These are phyloP conservation scores for Globisporangium emineosum DNA, from an alignment of 352 stramenopile species.

Conservation along the genomic window DNA sequence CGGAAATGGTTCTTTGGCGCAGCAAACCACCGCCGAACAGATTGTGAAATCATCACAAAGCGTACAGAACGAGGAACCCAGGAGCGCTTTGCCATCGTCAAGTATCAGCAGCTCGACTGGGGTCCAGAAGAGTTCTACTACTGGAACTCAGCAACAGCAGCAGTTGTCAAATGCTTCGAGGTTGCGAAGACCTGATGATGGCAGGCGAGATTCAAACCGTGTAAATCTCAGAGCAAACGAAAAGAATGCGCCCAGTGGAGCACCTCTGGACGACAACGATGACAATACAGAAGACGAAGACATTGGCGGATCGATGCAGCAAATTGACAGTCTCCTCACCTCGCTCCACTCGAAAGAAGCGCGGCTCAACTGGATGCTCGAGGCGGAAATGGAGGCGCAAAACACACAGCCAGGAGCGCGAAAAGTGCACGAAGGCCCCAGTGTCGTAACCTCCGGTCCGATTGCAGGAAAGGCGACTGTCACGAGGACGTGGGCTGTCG, in stretches of 20 bases:
- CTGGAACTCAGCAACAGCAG: neutral
- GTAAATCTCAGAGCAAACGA: neutral
- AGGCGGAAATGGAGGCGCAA: slow-evolving; percentile 74
- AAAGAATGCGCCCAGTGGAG: neutral
- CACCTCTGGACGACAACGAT: slow-evolving; percentile 4
- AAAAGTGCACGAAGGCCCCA: neutral
- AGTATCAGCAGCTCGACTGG: neutral
- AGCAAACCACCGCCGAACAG: slow-evolving; percentile 4
- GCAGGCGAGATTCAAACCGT: neutral
- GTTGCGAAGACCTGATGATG: neutral
- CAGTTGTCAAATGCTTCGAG: neutral
- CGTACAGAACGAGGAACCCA: neutral
- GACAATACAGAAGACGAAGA: slow-evolving; percentile 14
- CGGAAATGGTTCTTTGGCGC: neutral
- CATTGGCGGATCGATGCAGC: slow-evolving; percentile 20
- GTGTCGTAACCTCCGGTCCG: neutral
- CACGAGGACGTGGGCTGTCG: slow-evolving; percentile 55
- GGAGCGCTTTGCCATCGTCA: neutral
- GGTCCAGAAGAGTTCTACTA: neutral
- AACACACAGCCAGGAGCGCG: slow-evolving; percentile 24
- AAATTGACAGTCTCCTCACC: slow-evolving; percentile 41
- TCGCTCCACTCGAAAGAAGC: slow-evolving; percentile 58
- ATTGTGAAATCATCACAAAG: neutral
- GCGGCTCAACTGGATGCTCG: slow-evolving; percentile 68
- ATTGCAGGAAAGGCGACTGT: slow-evolving; percentile 18